These are phyloP conservation scores for Datisca glomerata DNA, from an alignment of 306 rosid genomes.

Conservation along the genomic window DNA sequence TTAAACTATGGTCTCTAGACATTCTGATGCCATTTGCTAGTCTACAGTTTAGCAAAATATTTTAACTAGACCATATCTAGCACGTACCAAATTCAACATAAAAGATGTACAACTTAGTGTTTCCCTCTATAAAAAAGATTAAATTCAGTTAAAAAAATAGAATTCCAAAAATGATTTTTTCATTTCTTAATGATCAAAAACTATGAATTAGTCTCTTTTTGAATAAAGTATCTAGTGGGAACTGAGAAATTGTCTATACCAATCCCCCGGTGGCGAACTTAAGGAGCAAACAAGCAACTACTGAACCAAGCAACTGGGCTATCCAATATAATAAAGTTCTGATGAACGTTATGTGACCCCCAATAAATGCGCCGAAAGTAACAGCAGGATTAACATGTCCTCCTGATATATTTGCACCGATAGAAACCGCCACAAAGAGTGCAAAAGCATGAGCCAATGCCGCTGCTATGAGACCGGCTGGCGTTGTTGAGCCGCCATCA, in stretches of 20 bases:
- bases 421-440: conserved; percentile 54
- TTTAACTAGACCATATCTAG: no score
- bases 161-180: background rate
- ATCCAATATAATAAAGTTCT: conserved; percentile 47
- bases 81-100: no score
- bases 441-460: conserved; percentile 54
- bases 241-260: no score
- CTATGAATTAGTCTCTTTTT: background rate
- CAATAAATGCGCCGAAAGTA: conserved; percentile 58
- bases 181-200: background rate
- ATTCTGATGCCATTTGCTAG: no score
- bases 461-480: conserved; percentile 47
- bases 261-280: conserved; percentile 28
- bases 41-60: no score
- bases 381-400: conserved; percentile 81
- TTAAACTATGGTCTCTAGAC: no score
- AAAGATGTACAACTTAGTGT: background rate
- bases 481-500: conserved; percentile 25
- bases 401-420: conserved; percentile 53
- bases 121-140: background rate
- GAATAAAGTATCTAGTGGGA: no score
- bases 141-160: background rate
- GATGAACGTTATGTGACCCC: conserved; percentile 47
- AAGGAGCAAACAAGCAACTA: conserved; percentile 45
- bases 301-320: conserved; percentile 63